These are phyloP conservation scores for Pythium aristosporum DNA, from an alignment of 352 stramenopile species.

Conservation along the genomic window DNA sequence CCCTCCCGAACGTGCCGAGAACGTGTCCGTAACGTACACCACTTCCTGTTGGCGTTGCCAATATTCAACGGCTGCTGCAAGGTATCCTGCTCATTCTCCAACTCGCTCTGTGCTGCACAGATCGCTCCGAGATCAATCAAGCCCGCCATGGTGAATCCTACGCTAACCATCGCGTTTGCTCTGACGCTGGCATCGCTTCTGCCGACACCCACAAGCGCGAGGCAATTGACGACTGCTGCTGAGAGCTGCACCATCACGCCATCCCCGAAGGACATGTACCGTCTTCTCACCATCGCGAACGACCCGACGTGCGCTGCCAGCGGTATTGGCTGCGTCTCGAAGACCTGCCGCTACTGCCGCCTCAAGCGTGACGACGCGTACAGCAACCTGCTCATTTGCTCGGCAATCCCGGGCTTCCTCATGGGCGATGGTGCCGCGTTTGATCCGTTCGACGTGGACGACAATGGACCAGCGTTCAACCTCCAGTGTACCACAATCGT, in stretches of 20 bases:
- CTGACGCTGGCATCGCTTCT: no score
- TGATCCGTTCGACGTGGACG: not conserved
- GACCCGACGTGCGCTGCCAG: not conserved
- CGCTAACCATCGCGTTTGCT: no score
- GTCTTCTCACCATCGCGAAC: not conserved
- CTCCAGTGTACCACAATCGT: not conserved
- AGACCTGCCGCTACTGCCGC: constrained; percentile 8
- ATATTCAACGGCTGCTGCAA: no score
- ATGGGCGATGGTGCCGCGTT: not conserved
- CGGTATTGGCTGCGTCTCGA: constrained; percentile 4
- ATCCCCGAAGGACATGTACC: not conserved
- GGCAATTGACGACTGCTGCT: no score
- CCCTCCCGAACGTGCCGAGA: no score
- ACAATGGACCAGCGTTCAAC: not conserved
- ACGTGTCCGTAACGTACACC: no score
- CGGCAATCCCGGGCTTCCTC: not conserved
- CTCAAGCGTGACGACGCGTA: not conserved
- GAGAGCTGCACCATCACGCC: not conserved
- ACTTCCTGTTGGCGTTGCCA: no score
- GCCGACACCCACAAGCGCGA: no score
- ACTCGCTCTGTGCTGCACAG: no score
- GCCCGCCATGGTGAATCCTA: no score
- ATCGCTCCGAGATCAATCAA: no score
- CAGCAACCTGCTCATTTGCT: constrained; percentile 2
- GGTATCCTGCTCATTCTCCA: no score